These are phyloP conservation scores for Aeminium ludgeri DNA, from an alignment of 495 filamentous ascomycete genomes.

Conservation along the genomic window DNA sequence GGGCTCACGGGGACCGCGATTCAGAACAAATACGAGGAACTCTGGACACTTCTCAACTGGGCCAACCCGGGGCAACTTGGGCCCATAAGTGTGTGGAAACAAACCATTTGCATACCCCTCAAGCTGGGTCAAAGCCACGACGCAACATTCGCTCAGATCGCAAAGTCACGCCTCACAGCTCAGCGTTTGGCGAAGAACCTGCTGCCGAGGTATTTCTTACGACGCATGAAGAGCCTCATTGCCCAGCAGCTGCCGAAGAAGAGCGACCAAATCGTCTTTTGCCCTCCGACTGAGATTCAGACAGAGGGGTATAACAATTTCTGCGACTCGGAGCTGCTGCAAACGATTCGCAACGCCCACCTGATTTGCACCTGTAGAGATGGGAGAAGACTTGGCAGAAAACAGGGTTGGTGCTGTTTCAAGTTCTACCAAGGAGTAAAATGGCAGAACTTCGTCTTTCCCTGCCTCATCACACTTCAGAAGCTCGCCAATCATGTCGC, in stretches of 20 bases:
- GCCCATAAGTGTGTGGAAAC: conserved; percentile 59
- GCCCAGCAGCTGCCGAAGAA: conserved; percentile 94
- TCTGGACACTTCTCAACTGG: conserved; percentile 96
- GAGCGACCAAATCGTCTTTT: conserved; percentile 86
- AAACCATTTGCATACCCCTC: conserved; percentile 58
- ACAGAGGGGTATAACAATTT: conserved; percentile 72
- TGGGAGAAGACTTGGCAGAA: conserved; percentile 37
- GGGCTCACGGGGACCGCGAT: conserved; percentile 93
- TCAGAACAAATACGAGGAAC: conserved; percentile 93
- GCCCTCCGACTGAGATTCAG: conserved; percentile 71
- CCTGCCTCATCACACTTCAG: conserved; percentile 61
- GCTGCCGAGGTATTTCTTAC: conserved; percentile 79
- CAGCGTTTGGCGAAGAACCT: conserved; percentile 75
- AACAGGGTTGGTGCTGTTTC: conserved; percentile 71
- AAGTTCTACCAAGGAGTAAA: conserved; percentile 38
- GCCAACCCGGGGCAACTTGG: conserved; percentile 82
- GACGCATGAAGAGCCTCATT: conserved; percentile 84
- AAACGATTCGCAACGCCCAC: conserved; percentile 46
- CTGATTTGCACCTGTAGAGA: conserved; percentile 57
- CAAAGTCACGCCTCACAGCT: conserved; percentile 63
- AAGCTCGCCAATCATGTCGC: conserved; percentile 88
- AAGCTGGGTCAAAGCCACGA: conserved; percentile 82
- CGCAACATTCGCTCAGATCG: conserved; percentile 71
- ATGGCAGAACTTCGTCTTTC: conserved; percentile 76
- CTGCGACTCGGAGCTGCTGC: conserved; percentile 52